Evolutionary conservation across 1,139 yeast species (phyloP), one percentile per base, ranked within the genome.

Genomic region (Hansenula sp.): DNA sequence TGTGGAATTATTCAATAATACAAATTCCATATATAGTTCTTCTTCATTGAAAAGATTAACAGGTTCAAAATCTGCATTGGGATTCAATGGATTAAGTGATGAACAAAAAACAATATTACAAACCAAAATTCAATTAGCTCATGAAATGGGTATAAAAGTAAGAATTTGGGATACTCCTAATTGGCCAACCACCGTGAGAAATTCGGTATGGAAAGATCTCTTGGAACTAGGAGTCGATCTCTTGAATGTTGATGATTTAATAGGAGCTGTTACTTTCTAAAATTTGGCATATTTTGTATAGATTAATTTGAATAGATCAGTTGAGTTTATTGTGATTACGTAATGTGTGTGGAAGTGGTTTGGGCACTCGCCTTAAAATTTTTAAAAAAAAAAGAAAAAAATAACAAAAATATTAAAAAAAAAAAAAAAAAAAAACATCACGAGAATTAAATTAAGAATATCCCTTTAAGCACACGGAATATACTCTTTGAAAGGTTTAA

Each of bases 131-230:
- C 50, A 55, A 2, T 44, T 38, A 9, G 69, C 75, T 1, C 77
- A 72, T 44, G 41, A 46, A 0, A 17, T 51, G 14, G 66, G 67
- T 8, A 46, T 75, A 26, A 59, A 61, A 42, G 62, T 73, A 2
- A 59, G 81, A 31, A 59, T 73, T 28, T 75, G 80, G 80, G 79
- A 71, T 29, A 69, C 73, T 3, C 79, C 80, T 0, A 52, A 57
- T 32, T 73, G 75, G 73, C 77, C 79, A 1, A 45, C 54, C 2
- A 40, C 47, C 6, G 51, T 52, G 13, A 60, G 73, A 40, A 52
- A 66, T 36, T 50, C 44, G 2, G 56, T 71, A 11, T 74, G 77
- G 78, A 49, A 50, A 27, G 56, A 66, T 40, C 48, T 71, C 13
- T 32, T 64, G 6, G 59, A 53, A 14, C 38, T 60, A 13, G 68